Evolutionary conservation across 177 flowering plant genomes (phyloP).

Genomic region (Vitis hybrid): DNA sequence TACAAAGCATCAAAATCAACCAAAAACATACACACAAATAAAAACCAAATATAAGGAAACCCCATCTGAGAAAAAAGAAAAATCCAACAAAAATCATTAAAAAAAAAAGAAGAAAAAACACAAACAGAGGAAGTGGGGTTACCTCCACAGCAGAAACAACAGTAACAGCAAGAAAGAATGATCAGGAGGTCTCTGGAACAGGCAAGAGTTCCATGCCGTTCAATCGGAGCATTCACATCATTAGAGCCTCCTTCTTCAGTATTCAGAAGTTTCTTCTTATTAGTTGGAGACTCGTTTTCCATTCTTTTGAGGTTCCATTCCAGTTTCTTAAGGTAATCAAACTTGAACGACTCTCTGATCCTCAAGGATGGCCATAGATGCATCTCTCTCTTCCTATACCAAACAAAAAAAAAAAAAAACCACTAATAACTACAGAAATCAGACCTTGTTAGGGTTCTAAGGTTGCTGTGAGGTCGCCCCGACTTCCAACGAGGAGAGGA

Average conservation of each 20-base stretch:
- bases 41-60: not conserved
- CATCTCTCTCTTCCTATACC: constrained; percentile 35
- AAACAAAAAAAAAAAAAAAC: too few relatives aligned
- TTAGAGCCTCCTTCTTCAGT: constrained; percentile 6
- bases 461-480: too few relatives aligned
- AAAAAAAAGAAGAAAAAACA: too few relatives aligned
- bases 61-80: not conserved
- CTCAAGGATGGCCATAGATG: constrained; percentile 70
- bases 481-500: too few relatives aligned
- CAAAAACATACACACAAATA: not conserved
- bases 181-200: constrained; percentile 35
- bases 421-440: too few relatives aligned
- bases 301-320: constrained; percentile 57
- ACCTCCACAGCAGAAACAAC: constrained; percentile 82
- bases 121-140: not conserved
- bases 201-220: not conserved
- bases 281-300: constrained; percentile 29
- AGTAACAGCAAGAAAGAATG: constrained; percentile 53
- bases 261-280: constrained; percentile 30
- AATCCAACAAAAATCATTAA: not conserved
- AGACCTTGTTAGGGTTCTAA: too few relatives aligned
- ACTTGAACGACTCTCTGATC: constrained; percentile 67
- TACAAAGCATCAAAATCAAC: not conserved
- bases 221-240: too few relatives aligned
- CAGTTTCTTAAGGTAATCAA: constrained; percentile 41